Conservation (phyloP, 2,329 filamentous ascomycete genomes). For the Xylaria multiplex region DNA sequence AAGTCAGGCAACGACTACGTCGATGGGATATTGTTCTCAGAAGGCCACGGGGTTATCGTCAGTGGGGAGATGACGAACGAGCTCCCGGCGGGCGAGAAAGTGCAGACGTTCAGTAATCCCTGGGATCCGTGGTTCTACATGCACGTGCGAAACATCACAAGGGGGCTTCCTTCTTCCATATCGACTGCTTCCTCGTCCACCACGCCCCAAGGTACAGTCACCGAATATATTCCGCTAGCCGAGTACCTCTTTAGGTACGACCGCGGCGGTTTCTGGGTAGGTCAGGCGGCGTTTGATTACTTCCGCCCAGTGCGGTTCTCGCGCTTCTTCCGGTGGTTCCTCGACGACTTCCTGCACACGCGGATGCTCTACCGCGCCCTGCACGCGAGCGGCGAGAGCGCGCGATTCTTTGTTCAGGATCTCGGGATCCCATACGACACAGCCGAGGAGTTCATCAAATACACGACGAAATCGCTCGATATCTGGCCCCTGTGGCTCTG, state of each 20-base stretch:
- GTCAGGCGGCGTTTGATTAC: constrained; percentile 72
- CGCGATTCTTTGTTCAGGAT: constrained; percentile 75
- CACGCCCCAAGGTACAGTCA: constrained; percentile 38
- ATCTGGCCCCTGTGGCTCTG: constrained; percentile 72
- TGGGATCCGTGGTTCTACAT: constrained; percentile 82
- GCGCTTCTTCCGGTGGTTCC: constrained; percentile 70
- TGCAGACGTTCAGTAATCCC: constrained; percentile 58
- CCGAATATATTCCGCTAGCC: constrained; percentile 72
- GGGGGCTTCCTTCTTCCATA: constrained; percentile 43
- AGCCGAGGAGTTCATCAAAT: constrained; percentile 64
- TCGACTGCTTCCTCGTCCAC: constrained; percentile 39
- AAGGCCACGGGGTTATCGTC: constrained; percentile 72
- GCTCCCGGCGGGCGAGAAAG: constrained; percentile 47
- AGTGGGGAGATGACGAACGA: constrained; percentile 70
- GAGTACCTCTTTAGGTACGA: constrained; percentile 84
- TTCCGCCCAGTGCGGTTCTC: constrained; percentile 73
- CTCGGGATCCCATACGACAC: constrained; percentile 66
- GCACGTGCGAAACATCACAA: constrained; percentile 66
- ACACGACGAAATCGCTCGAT: constrained; percentile 59
- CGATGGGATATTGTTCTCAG: constrained; percentile 75
- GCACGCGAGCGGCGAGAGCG: constrained; percentile 72
- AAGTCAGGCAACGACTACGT: constrained; percentile 70
- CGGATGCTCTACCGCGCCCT: constrained; percentile 78
- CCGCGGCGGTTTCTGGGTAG: constrained; percentile 80
- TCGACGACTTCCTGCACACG: constrained; percentile 78